Evolutionary conservation across 208 protist species (phyloP).

Genomic region (Trypanosoma congolense): DNA sequence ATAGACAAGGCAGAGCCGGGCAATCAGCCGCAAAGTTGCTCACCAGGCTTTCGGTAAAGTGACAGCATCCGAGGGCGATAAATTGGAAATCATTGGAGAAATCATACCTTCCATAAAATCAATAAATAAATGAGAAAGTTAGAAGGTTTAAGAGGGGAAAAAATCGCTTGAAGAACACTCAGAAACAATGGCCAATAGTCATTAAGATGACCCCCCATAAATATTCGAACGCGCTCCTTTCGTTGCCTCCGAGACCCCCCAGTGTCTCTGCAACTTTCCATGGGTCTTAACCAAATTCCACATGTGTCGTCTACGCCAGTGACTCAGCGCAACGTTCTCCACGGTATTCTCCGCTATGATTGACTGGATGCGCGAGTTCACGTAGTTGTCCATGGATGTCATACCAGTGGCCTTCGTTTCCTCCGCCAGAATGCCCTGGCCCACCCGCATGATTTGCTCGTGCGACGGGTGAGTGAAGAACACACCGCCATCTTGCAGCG

Average conservation of each 20-base stretch:
- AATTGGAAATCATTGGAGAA: too few species aligned
- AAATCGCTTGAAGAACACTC: neutral
- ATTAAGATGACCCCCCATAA: conserved; percentile 25
- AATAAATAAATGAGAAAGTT: too few species aligned
- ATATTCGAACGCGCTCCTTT: conserved; percentile 62
- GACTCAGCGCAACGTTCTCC: conserved; percentile 72
- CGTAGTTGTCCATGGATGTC: conserved; percentile 73
- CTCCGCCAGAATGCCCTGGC: conserved; percentile 57
- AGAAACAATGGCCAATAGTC: neutral
- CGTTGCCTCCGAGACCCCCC: conserved; percentile 64
- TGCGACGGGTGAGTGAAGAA: conserved; percentile 79
- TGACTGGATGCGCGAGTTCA: conserved; percentile 82
- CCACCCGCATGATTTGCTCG: conserved; percentile 77
- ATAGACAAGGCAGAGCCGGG: too few species aligned
- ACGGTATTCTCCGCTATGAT: conserved; percentile 88
- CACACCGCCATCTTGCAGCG: conserved; percentile 73
- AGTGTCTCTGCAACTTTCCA: conserved; percentile 72
- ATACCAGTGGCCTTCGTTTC: conserved; percentile 54
- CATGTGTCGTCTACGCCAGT: conserved; percentile 82
- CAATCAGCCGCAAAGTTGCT: too few species aligned
- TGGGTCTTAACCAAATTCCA: conserved; percentile 84
- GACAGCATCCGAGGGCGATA: too few species aligned
- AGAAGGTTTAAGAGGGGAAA: too few species aligned
- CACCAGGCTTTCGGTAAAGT: too few species aligned
- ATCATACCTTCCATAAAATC: too few species aligned